Percentiles rank a stretch among this genome's conserved stretches.
phyloP scores from a whole-genome alignment of 1,284 basidiomycete species.

The Macrocystidia cucumis region DNA sequence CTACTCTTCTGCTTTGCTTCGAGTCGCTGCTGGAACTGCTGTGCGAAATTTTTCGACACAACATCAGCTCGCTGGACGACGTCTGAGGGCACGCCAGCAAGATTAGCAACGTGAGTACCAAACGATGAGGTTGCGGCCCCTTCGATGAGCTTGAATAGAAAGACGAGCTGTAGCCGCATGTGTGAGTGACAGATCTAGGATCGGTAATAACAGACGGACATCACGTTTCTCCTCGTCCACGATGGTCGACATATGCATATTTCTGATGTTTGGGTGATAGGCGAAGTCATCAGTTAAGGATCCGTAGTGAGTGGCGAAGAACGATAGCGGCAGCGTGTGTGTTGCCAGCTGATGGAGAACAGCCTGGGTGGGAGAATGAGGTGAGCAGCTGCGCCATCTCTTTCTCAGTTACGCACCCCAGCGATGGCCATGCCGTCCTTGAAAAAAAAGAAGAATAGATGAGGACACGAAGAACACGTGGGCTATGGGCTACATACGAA shows the following conservation, averaged over 20 bases:
- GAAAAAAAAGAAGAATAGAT: conserved; percentile 14
- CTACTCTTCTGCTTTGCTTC: conserved; percentile 50
- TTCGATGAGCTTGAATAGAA: conserved; percentile 89
- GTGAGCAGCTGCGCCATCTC: too few species aligned
- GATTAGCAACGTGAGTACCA: conserved; percentile 86
- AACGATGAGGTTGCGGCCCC: conserved; percentile 89
- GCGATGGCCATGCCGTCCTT: conserved; percentile 97
- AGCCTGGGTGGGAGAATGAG: conserved; percentile 40
- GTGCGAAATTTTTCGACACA: conserved; percentile 84
- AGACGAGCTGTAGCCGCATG: conserved; percentile 55
- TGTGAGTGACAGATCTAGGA: conserved; percentile 4
- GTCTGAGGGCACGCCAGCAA: conserved; percentile 73
- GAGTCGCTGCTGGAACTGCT: conserved; percentile 75
- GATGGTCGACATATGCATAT: conserved; percentile 91
- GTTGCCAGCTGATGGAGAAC: conserved; percentile 90
- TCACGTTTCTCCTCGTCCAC: conserved; percentile 87
- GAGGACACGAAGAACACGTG: conserved; percentile 3
- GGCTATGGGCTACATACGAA: conserved; percentile 49
- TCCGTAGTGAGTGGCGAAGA: conserved; percentile 86
- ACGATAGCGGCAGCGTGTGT: conserved; percentile 78
- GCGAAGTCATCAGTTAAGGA: conserved; percentile 82
- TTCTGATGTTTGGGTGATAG: conserved; percentile 89
- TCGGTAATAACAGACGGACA: conserved; percentile 30
- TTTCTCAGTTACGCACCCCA: conserved; percentile 53
- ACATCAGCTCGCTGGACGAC: conserved; percentile 86